Percentiles rank a stretch among this genome's conserved stretches.
phyloP scores from a whole-genome alignment of 768 basidiomycete genomes.

The Boletus huronensis region DNA sequence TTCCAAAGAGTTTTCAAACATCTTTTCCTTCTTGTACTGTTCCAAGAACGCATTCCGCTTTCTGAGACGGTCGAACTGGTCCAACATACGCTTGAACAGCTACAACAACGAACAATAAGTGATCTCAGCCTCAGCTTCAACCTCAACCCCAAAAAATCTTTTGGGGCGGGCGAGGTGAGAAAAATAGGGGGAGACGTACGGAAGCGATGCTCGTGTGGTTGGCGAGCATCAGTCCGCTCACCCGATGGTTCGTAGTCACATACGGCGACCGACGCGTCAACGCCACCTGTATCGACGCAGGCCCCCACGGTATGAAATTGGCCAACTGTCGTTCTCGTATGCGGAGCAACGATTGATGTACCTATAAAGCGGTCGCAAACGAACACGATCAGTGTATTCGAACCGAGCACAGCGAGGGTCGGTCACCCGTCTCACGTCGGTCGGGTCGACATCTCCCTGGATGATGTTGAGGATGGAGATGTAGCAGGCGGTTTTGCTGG shows the following conservation, averaged over 20 bases:
- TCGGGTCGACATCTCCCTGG: slow-evolving; percentile 97
- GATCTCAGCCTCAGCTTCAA: neutral
- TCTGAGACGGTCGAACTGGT: slow-evolving; percentile 86
- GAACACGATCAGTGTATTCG: neutral
- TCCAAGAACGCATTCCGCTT: slow-evolving; percentile 94
- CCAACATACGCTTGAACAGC: slow-evolving; percentile 94
- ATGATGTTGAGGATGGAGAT: slow-evolving; percentile 98
- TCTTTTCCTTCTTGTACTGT: slow-evolving; percentile 95
- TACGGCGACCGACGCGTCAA: slow-evolving; percentile 90
- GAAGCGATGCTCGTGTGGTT: slow-evolving; percentile 99
- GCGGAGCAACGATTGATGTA: slow-evolving; percentile 94
- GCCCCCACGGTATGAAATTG: slow-evolving; percentile 99
- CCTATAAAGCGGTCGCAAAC: slow-evolving; percentile 41
- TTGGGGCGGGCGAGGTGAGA: too few species aligned
- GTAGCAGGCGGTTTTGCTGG: slow-evolving; percentile 90
- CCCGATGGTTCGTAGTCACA: slow-evolving; percentile 83
- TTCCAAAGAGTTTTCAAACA: slow-evolving; percentile 90
- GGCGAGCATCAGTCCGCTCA: slow-evolving; percentile 97
- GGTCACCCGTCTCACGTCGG: slow-evolving; percentile 57
- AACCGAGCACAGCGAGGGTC: neutral
- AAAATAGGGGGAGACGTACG: slow-evolving; percentile 41
- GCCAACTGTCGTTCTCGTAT: slow-evolving; percentile 96
- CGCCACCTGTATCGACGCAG: slow-evolving; percentile 96
- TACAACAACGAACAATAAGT: slow-evolving; percentile 28
- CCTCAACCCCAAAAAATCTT: neutral